A percentile compares a stretch with the other conserved stretches of the same genome.
phyloP scores from a whole-genome alignment of 768 basidiomycete genomes.

The Mrakia blollopis region DNA sequence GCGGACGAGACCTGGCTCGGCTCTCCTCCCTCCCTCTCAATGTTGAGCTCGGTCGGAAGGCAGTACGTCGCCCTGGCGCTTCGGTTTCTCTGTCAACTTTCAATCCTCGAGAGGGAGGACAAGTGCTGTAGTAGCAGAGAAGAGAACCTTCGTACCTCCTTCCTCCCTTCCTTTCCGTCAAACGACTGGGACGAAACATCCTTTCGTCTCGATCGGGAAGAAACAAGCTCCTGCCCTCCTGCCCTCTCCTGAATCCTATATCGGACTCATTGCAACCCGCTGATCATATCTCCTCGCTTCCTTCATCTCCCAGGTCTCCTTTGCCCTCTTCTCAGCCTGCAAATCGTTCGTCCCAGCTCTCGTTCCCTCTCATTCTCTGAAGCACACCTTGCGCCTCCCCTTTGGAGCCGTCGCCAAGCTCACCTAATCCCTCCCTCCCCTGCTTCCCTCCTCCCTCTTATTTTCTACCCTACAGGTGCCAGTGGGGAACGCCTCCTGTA shows the following conservation, averaged over 20 bases:
- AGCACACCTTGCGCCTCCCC: neutral
- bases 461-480: neutral
- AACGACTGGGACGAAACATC: neutral
- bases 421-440: neutral
- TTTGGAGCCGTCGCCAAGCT: neutral
- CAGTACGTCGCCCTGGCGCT: neutral
- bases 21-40: neutral
- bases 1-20: neutral
- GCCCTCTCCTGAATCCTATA: neutral
- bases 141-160: neutral
- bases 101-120: neutral
- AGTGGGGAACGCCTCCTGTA: constrained; percentile 17
- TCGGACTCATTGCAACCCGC: neutral
- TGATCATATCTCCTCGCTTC: neutral
- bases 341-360: constrained; percentile 14
- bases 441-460: neutral
- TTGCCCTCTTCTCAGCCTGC: constrained; percentile 13
- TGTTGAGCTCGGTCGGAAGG: neutral
- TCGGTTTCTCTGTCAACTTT: neutral
- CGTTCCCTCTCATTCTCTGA: neutral
- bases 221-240: neutral
- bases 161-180: neutral
- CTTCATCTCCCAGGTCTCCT: neutral
- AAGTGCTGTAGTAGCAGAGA: neutral
- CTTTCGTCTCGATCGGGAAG: neutral